These are phyloP conservation scores for Mycena alexandri DNA, from an alignment of 768 basidiomycete genomes.

Conservation along the genomic window DNA sequence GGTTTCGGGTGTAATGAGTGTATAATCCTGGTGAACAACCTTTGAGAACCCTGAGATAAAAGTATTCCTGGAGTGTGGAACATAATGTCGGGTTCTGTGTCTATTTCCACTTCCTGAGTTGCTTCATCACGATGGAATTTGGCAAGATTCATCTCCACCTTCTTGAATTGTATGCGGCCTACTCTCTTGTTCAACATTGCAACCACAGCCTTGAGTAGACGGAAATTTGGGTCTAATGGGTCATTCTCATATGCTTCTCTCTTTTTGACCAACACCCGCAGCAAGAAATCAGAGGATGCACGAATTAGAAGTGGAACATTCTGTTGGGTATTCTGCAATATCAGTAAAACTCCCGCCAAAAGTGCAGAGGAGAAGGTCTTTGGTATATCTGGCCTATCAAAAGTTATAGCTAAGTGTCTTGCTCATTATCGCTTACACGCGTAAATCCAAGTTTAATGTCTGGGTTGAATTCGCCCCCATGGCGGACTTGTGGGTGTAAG, in stretches of 20 bases:
- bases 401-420: conserved; percentile 2
- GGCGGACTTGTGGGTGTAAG: neutral
- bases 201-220: no score
- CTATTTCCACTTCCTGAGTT: neutral
- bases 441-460: neutral
- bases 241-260: no score
- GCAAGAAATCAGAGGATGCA: no score
- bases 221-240: neutral
- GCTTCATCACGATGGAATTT: no score
- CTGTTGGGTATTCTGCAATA: no score
- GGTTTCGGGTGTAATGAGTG: neutral
- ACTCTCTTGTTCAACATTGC: neutral
- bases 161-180: neutral
- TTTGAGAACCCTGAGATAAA: neutral
- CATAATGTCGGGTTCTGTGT: no score
- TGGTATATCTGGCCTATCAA: no score
- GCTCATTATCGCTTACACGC: neutral
- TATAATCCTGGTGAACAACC: neutral
- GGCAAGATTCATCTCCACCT: neutral
- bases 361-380: no score
- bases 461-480: neutral
- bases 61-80: neutral
- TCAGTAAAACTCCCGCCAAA: no score
- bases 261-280: no score
- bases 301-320: no score